Percentiles rank a stretch among this genome's conserved stretches.
These are phyloP conservation scores for Talaromyces sp. DNA, from an alignment of 2,329 filamentous ascomycete genomes.

Conservation along the genomic window DNA sequence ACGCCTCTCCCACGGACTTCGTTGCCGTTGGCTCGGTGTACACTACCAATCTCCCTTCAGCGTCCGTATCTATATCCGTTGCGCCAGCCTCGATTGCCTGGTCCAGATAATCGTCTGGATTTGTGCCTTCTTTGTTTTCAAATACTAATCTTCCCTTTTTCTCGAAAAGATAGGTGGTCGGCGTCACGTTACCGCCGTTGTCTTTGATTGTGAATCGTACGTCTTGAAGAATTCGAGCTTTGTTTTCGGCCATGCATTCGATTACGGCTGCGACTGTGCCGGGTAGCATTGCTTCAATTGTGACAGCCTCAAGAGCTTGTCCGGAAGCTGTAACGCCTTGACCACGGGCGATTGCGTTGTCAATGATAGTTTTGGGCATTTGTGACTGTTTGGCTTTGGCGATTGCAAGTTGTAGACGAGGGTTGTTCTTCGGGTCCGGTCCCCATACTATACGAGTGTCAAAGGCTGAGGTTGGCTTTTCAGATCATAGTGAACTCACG, in stretches of 20 bases:
- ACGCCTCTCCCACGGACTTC: conserved; percentile 59
- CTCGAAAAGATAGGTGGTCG: conserved; percentile 80
- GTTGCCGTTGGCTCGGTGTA: conserved; percentile 66
- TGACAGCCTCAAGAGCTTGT: conserved; percentile 69
- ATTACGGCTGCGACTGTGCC: conserved; percentile 72
- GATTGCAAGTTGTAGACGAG: conserved; percentile 70
- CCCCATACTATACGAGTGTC: conserved; percentile 61
- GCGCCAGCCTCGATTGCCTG: conserved; percentile 81
- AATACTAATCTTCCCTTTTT: conserved; percentile 74
- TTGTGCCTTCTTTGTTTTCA: conserved; percentile 54
- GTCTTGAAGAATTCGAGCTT: conserved; percentile 68
- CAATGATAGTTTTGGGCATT: conserved; percentile 80
- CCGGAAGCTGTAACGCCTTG: conserved; percentile 78
- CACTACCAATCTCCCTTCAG: conserved; percentile 67
- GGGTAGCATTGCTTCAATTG: conserved; percentile 76
- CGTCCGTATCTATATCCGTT: conserved; percentile 53
- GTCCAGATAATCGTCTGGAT: conserved; percentile 71
- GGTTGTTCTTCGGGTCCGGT: conserved; percentile 68
- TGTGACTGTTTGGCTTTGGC: conserved; percentile 77
- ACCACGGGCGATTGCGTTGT: conserved; percentile 80
- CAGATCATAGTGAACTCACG: conserved; percentile 46
- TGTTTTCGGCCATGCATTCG: conserved; percentile 82
- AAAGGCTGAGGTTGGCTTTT: background rate
- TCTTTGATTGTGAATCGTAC: conserved; percentile 69
- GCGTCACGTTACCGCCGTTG: conserved; percentile 64